Evolutionary conservation across 2,329 filamentous ascomycete species (phyloP).

Genomic region (Trichoderma aggressivum): DNA sequence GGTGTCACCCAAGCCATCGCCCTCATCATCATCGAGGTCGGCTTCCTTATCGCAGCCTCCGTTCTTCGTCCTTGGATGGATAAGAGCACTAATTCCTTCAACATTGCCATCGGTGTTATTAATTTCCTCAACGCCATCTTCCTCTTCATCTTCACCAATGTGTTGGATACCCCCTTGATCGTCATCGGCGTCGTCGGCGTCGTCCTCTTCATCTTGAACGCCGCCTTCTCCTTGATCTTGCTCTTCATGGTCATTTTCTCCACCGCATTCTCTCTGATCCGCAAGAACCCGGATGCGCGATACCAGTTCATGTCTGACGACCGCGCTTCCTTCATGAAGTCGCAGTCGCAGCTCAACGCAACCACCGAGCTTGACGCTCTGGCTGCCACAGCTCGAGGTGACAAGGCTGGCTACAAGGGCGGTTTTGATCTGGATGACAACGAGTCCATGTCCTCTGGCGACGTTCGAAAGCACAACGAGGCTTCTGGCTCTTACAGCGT

Average conservation of each 20-base stretch:
- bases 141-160: conserved; percentile 79
- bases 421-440: conserved; percentile 40
- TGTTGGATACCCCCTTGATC: conserved; percentile 79
- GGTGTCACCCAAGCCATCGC: conserved; percentile 75
- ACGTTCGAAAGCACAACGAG: conserved; percentile 36
- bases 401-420: conserved; percentile 55
- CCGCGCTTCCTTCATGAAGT: conserved; percentile 96
- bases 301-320: conserved; percentile 98
- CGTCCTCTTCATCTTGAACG: conserved; percentile 84
- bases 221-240: conserved; percentile 75
- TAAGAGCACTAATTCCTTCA: conserved; percentile 96
- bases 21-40: conserved; percentile 78
- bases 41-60: conserved; percentile 70
- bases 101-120: conserved; percentile 84
- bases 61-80: conserved; percentile 96
- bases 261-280: conserved; percentile 67
- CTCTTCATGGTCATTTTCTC: conserved; percentile 72
- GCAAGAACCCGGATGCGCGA: conserved; percentile 89
- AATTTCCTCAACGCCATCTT: conserved; percentile 92
- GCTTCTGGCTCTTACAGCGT: conserved; percentile 22
- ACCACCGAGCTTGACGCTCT: conserved; percentile 88
- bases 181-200: conserved; percentile 88
- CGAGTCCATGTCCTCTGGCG: conserved; percentile 39
- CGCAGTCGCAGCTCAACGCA: conserved; percentile 70
- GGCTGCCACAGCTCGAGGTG: conserved; percentile 82